phyloP scores from a whole-genome alignment of 2,329 filamentous ascomycete genomes.

The Ampelomyces quisqualis region DNA sequence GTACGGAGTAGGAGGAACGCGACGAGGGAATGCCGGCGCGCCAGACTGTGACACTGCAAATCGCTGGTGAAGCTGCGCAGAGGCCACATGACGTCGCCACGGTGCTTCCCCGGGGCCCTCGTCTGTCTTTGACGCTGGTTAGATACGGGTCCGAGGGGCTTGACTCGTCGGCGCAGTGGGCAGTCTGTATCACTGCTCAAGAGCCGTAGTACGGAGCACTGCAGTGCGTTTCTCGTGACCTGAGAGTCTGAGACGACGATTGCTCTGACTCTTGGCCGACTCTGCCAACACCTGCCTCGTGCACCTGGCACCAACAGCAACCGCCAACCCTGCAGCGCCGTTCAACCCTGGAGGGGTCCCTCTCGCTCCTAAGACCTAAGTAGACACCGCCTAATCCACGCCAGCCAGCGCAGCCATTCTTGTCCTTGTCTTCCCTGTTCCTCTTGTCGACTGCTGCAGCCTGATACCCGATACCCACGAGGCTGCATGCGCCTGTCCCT shows the following conservation, averaged over 20 bases:
- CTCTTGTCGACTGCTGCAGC: conserved; percentile 2
- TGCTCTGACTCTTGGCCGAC: neutral
- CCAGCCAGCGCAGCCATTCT: conserved; percentile 7
- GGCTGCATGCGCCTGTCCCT: conserved; percentile 18
- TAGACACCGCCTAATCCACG: conserved; percentile 14
- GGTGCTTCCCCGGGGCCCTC: neutral
- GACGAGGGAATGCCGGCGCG: conserved; percentile 3
- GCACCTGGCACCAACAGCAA: too few relatives aligned
- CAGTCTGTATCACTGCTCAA: too few relatives aligned
- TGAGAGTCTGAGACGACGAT: neutral
- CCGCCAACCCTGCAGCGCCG: conserved; percentile 7
- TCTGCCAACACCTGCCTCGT: conserved; percentile 3
- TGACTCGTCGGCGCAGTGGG: neutral
- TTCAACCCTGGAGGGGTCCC: conserved; percentile 5
- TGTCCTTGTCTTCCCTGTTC: conserved; percentile 3
- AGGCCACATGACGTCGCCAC: conserved; percentile 5
- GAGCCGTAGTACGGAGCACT: too few relatives aligned
- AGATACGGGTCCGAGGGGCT: neutral
- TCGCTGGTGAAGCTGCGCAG: conserved; percentile 8
- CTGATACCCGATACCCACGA: conserved; percentile 8
- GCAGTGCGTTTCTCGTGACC: neutral
- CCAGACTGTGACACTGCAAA: conserved; percentile 10
- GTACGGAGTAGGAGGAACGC: neutral
- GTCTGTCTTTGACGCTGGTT: neutral
- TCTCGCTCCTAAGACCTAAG: too few relatives aligned